phyloP scores from a whole-genome alignment of 2,329 filamentous ascomycete genomes.

The Orbilia javanica region DNA sequence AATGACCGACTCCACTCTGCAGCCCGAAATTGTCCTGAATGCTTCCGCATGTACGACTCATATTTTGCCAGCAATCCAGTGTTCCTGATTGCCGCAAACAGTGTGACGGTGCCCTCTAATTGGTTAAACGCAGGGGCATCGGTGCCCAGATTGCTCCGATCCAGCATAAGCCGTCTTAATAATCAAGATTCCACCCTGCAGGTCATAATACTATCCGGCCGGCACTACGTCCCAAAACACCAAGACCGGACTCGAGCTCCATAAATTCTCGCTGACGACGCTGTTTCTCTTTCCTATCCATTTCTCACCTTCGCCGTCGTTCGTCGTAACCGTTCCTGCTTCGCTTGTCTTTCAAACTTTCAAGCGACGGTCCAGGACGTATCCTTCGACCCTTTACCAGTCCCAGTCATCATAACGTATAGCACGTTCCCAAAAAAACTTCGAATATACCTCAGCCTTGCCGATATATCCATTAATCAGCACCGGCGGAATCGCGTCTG shows the following conservation, averaged over 20 bases:
- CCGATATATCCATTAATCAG: not conserved
- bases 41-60: constrained; percentile 15
- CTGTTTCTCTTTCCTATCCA: constrained; percentile 1
- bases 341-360: constrained; percentile 22
- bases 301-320: constrained; percentile 6
- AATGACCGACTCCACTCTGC: not conserved
- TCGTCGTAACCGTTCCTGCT: not conserved
- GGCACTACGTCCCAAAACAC: constrained; percentile 3
- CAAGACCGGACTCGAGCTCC: constrained; percentile 6
- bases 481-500: constrained; percentile 40
- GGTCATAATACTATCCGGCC: not conserved
- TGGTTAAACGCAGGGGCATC: constrained; percentile 28
- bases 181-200: constrained; percentile 39
- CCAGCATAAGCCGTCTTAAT: constrained; percentile 44
- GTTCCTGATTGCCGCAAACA: constrained; percentile 5
- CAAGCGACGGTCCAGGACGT: constrained; percentile 1
- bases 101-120: constrained; percentile 2
- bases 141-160: constrained; percentile 43
- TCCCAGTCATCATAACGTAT: constrained; percentile 4
- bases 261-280: constrained; percentile 40
- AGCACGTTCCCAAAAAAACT: not conserved
- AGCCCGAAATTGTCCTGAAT: not conserved
- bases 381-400: not conserved
- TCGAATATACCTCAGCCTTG: constrained; percentile 14
- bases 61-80: not conserved